Percentiles rank a stretch among this genome's conserved stretches.
Evolutionary conservation across 352 stramenopile species (phyloP).

Genomic region (Phytophthora meadii): DNA sequence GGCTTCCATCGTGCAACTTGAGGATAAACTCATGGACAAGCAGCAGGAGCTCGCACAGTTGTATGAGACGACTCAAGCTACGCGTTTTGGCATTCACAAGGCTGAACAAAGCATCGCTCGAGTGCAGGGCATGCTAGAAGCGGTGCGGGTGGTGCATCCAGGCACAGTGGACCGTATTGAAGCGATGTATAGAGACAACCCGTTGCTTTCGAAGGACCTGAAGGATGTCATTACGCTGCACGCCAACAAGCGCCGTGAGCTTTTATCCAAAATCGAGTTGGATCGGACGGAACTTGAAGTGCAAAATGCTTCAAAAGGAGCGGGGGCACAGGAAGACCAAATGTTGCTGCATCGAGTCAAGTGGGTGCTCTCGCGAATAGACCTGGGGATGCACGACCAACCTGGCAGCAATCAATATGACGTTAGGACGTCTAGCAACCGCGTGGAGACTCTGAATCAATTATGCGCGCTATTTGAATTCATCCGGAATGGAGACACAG

Average conservation of each 20-base stretch:
- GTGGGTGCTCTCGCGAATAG: constrained; percentile 77
- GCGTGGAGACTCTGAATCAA: constrained; percentile 52
- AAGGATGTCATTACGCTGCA: constrained; percentile 63
- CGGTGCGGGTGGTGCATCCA: constrained; percentile 71
- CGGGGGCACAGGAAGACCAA: constrained; percentile 53
- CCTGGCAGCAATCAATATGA: constrained; percentile 19
- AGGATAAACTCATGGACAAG: constrained; percentile 66
- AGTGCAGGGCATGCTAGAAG: constrained; percentile 77
- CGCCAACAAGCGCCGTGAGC: constrained; percentile 49
- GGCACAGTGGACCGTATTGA: constrained; percentile 72
- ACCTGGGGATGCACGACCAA: constrained; percentile 44
- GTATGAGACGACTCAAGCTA: constrained; percentile 67
- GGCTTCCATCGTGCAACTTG: constrained; percentile 58
- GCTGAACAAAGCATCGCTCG: constrained; percentile 78
- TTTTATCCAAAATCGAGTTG: constrained; percentile 60
- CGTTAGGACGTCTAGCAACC: constrained; percentile 9
- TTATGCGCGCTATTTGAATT: constrained; percentile 83
- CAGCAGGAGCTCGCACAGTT: constrained; percentile 68
- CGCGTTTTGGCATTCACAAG: constrained; percentile 72
- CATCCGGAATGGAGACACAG: constrained; percentile 61
- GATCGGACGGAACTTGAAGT: constrained; percentile 69
- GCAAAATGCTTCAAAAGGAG: constrained; percentile 38
- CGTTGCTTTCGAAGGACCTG: constrained; percentile 71
- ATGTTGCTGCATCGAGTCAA: constrained; percentile 77
- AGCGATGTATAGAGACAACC: constrained; percentile 69